Evolutionary conservation across 2,329 filamentous ascomycete species (phyloP), one percentile per base, ranked within the genome.

Genomic region (Chrysoporthe cubensis): DNA sequence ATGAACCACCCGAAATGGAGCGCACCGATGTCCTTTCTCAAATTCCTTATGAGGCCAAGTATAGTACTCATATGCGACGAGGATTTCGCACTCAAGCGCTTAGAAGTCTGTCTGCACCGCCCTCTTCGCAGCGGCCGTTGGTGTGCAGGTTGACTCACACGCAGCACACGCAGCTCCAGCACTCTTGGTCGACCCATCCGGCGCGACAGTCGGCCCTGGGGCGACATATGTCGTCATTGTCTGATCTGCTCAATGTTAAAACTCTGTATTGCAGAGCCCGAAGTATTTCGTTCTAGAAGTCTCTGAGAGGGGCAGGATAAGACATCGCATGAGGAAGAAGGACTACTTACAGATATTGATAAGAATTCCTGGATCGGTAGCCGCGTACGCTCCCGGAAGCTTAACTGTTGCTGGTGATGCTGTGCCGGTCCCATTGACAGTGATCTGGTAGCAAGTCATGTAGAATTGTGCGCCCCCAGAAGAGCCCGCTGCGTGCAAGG

Each of bases 321-420:
- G 50, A 32, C 5, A 52, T 9, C 37, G 16, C 4, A 50, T 9
- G 13, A 57, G 34, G 26, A 57, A 13, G 16, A 57, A 40, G 9
- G 18, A 13, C 16, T 18, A n/a, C 34, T 40, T 4, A 57, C 54
- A 82, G 70, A 85, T 84, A 74, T 83, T 83, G 72, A 84, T 75
- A 40, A 79, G 75, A 66, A 85, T 82, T 13, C 83, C 83, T 0
- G 82, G 80, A 70, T 85, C 80, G 18, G 70, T 75, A 5, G 78
- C 74, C 70, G 77, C 77, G 73, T 83, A 82, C 0, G 82, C 82
- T 0, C 81, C 80, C 0, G 83, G 83, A 71, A 84, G 77, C 50
- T 63, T 71, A 52, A 81, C 76, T 0, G 75, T 77, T 0, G 75
- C 61, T 2, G 77, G 78, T 34, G 68, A 71, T 7, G 75, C 73